phyloP scores from a whole-genome alignment of 805 yeast species.

The Candida ovalis region DNA sequence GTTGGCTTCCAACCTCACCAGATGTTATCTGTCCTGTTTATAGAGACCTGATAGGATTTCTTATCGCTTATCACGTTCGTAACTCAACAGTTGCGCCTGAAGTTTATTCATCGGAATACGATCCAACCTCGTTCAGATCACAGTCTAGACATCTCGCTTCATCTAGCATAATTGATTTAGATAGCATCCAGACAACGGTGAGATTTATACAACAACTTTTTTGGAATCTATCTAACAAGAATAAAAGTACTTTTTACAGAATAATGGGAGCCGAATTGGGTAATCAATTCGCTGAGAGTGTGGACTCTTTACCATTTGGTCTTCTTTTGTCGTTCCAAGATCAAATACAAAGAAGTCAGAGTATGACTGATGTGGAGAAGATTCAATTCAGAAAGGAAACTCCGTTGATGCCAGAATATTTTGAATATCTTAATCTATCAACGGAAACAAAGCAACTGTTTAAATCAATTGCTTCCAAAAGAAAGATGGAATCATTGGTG shows the following conservation, averaged over 20 bases:
- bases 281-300: not conserved
- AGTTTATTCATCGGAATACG: not conserved
- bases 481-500: not conserved
- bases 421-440: not conserved
- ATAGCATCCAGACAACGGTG: not conserved
- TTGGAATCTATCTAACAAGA: not conserved
- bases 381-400: not conserved
- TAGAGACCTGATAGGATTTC: not conserved
- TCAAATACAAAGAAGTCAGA: not conserved
- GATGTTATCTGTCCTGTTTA: not conserved
- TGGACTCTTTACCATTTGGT: not conserved
- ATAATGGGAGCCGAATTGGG: conserved; percentile 4
- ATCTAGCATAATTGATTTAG: not conserved
- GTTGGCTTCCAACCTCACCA: not conserved
- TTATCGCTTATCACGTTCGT: not conserved
- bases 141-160: not conserved
- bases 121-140: not conserved
- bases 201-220: not conserved
- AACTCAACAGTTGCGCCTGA: not conserved
- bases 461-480: not conserved
- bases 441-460: not conserved
- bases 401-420: not conserved
- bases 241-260: not conserved
- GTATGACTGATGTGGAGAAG: not conserved
- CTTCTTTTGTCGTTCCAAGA: not conserved